These are phyloP conservation scores for Neurospora tetrasperma DNA, from an alignment of 495 filamentous ascomycete species.

Conservation along the genomic window DNA sequence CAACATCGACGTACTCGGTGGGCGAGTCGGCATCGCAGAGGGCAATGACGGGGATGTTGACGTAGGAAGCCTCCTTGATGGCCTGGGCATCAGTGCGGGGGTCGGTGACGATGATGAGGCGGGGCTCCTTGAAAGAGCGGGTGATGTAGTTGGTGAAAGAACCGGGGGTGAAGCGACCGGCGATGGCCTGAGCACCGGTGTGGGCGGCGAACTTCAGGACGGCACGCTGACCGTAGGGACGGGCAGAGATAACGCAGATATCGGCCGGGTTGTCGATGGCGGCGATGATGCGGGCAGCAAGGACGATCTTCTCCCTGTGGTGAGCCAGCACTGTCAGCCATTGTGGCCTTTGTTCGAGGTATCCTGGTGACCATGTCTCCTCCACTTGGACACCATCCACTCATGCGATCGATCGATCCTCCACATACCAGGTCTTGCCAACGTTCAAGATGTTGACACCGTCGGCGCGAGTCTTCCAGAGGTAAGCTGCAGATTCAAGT, in stretches of 20 bases:
- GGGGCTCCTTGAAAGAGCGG: constrained; percentile 99
- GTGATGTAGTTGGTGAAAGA: constrained; percentile 99
- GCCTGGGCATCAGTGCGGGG: constrained; percentile 98
- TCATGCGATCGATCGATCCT: not conserved
- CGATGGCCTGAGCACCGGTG: constrained; percentile 95
- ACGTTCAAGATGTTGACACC: constrained; percentile 98
- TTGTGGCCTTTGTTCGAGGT: not conserved
- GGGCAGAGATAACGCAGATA: constrained; percentile 97
- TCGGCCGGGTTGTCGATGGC: constrained; percentile 99
- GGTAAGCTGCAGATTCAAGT: constrained; percentile 48
- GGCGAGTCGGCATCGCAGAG: constrained; percentile 99
- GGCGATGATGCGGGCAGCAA: constrained; percentile 96
- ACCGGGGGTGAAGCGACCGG: constrained; percentile 98
- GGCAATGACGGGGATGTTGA: constrained; percentile 99
- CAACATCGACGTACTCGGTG: constrained; percentile 98
- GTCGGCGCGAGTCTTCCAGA: constrained; percentile 97
- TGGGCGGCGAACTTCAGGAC: constrained; percentile 98
- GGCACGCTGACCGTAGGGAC: constrained; percentile 97
- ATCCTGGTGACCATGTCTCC: not conserved
- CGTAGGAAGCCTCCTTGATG: constrained; percentile 99
- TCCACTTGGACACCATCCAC: not conserved
- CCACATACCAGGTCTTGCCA: constrained; percentile 94
- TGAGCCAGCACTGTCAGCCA: constrained; percentile 1
- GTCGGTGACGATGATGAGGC: constrained; percentile 98
- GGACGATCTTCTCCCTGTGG: constrained; percentile 94